Evolutionary conservation across 1,284 basidiomycete genomes (phyloP).

Genomic region (Fistulinella cinereoalba): DNA sequence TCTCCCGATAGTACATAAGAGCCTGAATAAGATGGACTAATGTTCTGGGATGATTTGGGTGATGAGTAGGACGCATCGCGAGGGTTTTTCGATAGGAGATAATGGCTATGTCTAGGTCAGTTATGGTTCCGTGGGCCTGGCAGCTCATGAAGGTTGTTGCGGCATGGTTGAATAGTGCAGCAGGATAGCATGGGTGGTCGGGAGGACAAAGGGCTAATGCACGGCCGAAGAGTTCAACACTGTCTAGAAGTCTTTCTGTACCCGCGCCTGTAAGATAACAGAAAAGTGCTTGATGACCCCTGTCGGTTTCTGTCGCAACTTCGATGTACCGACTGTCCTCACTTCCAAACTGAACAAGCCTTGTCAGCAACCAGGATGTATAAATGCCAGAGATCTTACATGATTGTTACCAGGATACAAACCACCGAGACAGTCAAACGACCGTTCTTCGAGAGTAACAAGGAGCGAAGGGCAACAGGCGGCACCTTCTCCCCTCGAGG

Average conservation of each 20-base stretch:
- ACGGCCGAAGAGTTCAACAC: background rate
- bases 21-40: background rate
- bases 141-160: background rate
- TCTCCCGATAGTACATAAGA: background rate
- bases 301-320: background rate
- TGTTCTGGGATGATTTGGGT: background rate
- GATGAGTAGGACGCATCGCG: background rate
- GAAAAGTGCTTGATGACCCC: background rate
- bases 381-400: background rate
- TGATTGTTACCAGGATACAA: background rate
- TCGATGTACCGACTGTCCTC: background rate
- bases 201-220: background rate
- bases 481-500: background rate
- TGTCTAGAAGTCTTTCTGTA: background rate
- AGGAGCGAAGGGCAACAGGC: background rate
- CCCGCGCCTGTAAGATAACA: background rate
- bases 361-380: background rate
- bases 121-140: background rate
- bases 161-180: background rate
- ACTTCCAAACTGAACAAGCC: background rate
- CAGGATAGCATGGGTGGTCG: background rate
- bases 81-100: background rate
- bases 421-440: background rate
- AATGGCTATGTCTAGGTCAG: background rate
- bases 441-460: background rate